Evolutionary conservation across 2,329 filamentous ascomycete genomes (phyloP).

Genomic region (Emergomyces africanus): DNA sequence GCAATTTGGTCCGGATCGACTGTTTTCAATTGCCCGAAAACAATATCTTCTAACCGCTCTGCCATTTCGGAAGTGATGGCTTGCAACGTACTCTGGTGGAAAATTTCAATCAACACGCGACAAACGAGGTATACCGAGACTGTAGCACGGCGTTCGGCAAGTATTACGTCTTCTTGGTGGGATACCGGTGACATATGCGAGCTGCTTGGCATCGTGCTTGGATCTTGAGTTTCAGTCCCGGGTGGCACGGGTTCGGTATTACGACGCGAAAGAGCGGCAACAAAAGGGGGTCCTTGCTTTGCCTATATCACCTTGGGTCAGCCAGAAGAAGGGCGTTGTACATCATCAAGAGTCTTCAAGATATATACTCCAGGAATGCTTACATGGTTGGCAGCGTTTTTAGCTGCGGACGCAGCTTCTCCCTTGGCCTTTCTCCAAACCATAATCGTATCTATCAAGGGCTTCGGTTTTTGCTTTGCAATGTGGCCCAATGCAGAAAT

Average conservation of each 20-base stretch:
- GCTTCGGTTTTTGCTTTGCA: constrained; percentile 84
- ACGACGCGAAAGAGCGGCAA: constrained; percentile 46
- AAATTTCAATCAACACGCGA: constrained; percentile 84
- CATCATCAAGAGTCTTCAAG: constrained; percentile 9
- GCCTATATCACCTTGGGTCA: constrained; percentile 12
- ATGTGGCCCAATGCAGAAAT: constrained; percentile 91
- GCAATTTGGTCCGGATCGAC: constrained; percentile 66
- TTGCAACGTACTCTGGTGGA: constrained; percentile 72
- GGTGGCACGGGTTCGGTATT: constrained; percentile 60
- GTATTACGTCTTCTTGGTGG: constrained; percentile 57
- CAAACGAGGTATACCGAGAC: constrained; percentile 95
- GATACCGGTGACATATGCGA: constrained; percentile 25
- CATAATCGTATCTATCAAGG: constrained; percentile 94
- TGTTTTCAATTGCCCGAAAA: constrained; percentile 87
- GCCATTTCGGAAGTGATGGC: constrained; percentile 85
- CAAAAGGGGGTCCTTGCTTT: constrained; percentile 26
- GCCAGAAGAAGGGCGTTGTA: not conserved
- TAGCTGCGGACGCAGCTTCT: constrained; percentile 64
- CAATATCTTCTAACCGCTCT: constrained; percentile 85
- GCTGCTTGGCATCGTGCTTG: constrained; percentile 15
- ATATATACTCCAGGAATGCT: not conserved
- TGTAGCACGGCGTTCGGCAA: constrained; percentile 79
- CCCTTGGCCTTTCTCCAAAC: constrained; percentile 95
- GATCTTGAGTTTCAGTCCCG: constrained; percentile 22
- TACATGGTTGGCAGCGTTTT: constrained; percentile 23